Evolutionary conservation across 1,139 yeast species (phyloP).

Genomic region (Candida freyschussii): DNA sequence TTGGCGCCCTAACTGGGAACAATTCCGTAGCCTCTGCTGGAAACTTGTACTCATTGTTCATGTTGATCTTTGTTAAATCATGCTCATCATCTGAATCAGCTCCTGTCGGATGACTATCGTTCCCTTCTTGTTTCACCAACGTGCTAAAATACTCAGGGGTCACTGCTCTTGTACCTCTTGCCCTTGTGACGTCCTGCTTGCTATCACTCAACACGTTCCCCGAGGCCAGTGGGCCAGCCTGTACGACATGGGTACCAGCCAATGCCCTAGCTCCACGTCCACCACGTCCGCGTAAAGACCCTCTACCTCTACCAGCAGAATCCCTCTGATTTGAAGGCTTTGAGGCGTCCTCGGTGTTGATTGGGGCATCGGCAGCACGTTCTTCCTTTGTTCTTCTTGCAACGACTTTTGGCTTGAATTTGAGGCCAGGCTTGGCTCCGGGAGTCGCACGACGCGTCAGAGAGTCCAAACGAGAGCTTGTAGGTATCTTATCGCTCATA

Average conservation of each 20-base stretch:
- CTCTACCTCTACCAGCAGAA: conserved; percentile 27
- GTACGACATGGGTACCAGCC: conserved; percentile 63
- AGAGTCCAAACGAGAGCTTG: conserved; percentile 30
- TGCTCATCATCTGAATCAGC: conserved; percentile 27
- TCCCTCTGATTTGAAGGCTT: conserved; percentile 14
- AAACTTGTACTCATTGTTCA: conserved; percentile 54
- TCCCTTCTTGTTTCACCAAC: conserved; percentile 12
- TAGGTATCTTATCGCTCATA: conserved; percentile 24
- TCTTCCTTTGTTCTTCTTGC: conserved; percentile 80
- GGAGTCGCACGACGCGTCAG: conserved; percentile 26
- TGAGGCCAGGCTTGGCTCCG: conserved; percentile 45
- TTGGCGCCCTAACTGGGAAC: conserved; percentile 48
- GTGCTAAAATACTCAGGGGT: conserved; percentile 23
- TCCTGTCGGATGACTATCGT: conserved; percentile 13
- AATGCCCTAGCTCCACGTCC: conserved; percentile 34
- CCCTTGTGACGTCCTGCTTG: conserved; percentile 27
- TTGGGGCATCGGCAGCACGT: conserved; percentile 70
- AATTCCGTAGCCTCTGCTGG: conserved; percentile 39
- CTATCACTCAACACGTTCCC: conserved; percentile 48
- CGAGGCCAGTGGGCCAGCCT: conserved; percentile 68
- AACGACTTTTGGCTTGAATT: conserved; percentile 80
- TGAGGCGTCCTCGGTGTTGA: conserved; percentile 21
- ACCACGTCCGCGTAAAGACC: conserved; percentile 30
- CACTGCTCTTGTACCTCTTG: conserved; percentile 17
- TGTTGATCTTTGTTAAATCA: conserved; percentile 46